Evolutionary conservation across 139 green algal species (phyloP).

Genomic region (Dunaliella sp.): DNA sequence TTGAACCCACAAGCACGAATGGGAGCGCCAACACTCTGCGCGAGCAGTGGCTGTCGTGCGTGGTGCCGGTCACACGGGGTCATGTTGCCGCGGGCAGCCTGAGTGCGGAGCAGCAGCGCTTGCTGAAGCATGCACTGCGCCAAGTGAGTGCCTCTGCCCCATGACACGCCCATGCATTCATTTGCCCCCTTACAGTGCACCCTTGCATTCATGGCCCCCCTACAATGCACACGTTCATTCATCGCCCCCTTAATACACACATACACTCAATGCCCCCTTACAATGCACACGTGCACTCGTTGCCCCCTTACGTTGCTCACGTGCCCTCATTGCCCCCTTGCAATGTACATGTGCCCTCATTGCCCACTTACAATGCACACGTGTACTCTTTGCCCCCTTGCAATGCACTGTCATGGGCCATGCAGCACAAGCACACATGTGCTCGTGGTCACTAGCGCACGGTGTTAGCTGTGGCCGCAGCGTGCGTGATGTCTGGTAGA

Average conservation of each 20-base stretch:
- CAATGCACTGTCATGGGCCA: too few relatives aligned
- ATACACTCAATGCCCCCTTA: too few relatives aligned
- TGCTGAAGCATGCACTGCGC: not conserved
- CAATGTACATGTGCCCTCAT: too few relatives aligned
- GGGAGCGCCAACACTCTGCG: not conserved
- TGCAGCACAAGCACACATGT: too few relatives aligned
- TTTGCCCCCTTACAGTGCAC: not conserved
- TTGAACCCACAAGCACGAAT: too few relatives aligned
- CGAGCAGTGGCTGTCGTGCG: not conserved
- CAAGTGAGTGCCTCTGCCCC: not conserved
- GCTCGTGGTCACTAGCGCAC: too few relatives aligned
- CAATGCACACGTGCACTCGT: not conserved
- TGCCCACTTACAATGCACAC: too few relatives aligned
- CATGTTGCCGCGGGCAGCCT: not conserved
- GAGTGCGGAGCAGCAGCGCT: not conserved
- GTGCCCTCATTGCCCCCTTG: not conserved
- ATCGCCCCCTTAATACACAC: too few relatives aligned
- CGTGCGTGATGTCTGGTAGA: too few relatives aligned
- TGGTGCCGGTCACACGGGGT: not conserved
- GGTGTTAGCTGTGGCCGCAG: too few relatives aligned
- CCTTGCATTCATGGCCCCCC: not conserved
- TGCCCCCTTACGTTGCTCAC: not conserved
- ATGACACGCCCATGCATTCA: too few relatives aligned
- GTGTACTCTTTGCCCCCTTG: too few relatives aligned
- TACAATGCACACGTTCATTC: not conserved